Evolutionary conservation across 495 filamentous ascomycete genomes (phyloP).

Genomic region (Lasiosphaeris hirsuta): DNA sequence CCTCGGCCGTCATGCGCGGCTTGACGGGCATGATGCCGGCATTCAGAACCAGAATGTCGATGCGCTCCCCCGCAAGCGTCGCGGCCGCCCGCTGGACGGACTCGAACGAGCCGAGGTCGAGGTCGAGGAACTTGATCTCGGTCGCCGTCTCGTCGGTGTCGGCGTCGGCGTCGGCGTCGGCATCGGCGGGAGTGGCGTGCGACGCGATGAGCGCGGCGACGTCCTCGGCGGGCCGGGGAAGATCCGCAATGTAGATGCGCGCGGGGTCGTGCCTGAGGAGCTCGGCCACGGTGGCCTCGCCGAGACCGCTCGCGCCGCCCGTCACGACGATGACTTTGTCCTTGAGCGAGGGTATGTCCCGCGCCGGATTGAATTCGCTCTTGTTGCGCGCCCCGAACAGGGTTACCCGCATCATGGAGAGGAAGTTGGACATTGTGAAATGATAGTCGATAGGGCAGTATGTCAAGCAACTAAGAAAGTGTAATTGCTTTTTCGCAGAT

Average conservation of each 20-base stretch:
- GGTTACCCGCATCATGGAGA: no score
- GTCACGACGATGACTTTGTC: slow-evolving; percentile 64
- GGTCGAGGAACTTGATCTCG: slow-evolving; percentile 28
- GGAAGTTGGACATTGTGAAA: no score
- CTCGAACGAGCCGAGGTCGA: slow-evolving; percentile 35
- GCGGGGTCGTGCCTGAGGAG: slow-evolving; percentile 51
- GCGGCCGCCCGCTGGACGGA: slow-evolving; percentile 29
- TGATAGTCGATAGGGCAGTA: no score
- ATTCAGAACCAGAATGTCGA: slow-evolving; percentile 51
- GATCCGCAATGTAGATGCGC: slow-evolving; percentile 58
- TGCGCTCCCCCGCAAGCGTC: slow-evolving; percentile 21
- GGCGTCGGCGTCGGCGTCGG: no score
- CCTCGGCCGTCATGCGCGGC: slow-evolving; percentile 52
- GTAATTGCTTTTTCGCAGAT: no score
- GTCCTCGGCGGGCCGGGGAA: background rate
- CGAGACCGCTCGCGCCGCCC: slow-evolving; percentile 63
- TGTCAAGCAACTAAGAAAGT: no score
- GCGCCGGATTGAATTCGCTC: slow-evolving; percentile 2
- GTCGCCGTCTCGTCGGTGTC: no score
- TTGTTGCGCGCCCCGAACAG: no score
- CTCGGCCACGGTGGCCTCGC: slow-evolving; percentile 58
- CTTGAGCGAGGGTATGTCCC: slow-evolving; percentile 11
- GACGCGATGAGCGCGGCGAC: slow-evolving; percentile 43
- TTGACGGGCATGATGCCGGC: slow-evolving; percentile 64
- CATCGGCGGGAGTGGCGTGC: slow-evolving; percentile 18